These are phyloP conservation scores for Durusdinium trenchii DNA, from an alignment of 73 alveolate genomes.

Conservation along the genomic window DNA sequence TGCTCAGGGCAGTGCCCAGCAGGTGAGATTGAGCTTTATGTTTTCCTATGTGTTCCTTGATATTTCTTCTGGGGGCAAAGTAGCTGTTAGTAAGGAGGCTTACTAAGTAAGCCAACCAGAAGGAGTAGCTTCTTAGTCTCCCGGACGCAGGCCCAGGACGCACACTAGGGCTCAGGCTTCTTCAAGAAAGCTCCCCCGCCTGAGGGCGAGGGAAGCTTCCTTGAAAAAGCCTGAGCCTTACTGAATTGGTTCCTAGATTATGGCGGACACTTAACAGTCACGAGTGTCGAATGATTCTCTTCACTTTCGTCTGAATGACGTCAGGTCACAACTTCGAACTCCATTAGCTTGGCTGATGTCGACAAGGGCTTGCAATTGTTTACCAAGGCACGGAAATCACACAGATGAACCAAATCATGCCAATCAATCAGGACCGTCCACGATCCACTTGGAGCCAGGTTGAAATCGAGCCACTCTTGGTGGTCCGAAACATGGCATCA, in stretches of 20 bases:
- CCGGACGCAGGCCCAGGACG: too few relatives aligned
- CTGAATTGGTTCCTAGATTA: neutral
- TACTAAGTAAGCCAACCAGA: too few relatives aligned
- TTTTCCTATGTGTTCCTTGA: too few relatives aligned
- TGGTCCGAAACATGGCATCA: constrained; percentile 65
- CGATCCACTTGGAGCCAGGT: neutral
- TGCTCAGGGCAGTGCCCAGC: neutral
- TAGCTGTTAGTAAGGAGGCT: too few relatives aligned
- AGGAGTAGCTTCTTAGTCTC: too few relatives aligned
- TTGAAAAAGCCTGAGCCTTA: neutral
- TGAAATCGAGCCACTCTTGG: constrained; percentile 78
- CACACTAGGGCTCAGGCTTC: too few relatives aligned
- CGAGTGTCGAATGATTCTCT: neutral
- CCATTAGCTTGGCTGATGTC: constrained; percentile 91
- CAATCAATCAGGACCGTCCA: neutral
- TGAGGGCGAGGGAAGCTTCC: too few relatives aligned
- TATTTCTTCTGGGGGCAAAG: too few relatives aligned
- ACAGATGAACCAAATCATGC: neutral
- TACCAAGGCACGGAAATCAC: neutral
- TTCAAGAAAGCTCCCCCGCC: too few relatives aligned
- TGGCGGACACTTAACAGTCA: neutral
- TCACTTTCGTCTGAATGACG: neutral
- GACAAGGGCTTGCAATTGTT: constrained; percentile 85
- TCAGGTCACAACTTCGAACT: constrained; percentile 72
- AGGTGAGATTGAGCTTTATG: too few relatives aligned